These are phyloP conservation scores for Kalmusia sp. DNA, from an alignment of 2,329 filamentous ascomycete genomes.

Conservation along the genomic window DNA sequence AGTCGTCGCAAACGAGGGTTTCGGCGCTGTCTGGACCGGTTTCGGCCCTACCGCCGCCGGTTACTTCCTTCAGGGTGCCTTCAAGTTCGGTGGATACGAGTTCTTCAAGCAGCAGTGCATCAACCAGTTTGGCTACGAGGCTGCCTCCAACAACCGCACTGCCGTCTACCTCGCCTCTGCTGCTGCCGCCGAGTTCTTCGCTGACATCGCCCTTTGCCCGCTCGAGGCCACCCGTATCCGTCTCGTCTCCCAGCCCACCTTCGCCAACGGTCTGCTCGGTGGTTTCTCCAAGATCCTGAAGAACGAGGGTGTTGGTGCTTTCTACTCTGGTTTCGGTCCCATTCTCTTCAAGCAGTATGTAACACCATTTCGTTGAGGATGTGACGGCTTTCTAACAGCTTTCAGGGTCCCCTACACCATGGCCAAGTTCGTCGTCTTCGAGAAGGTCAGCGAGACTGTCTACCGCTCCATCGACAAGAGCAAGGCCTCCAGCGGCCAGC, in stretches of 20 bases:
- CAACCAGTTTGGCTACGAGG: constrained; percentile 73
- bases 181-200: constrained; percentile 69
- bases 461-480: constrained; percentile 75
- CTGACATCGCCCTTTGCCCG: constrained; percentile 85
- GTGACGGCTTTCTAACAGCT: constrained; percentile 22
- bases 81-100: constrained; percentile 96
- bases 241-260: constrained; percentile 87
- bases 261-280: constrained; percentile 78
- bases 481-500: constrained; percentile 69
- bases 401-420: constrained; percentile 87
- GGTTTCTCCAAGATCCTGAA: constrained; percentile 85
- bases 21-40: constrained; percentile 84
- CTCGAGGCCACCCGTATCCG: constrained; percentile 93
- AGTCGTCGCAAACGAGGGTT: constrained; percentile 79
- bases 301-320: constrained; percentile 82
- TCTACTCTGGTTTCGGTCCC: constrained; percentile 86
- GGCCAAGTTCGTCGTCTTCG: constrained; percentile 94
- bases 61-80: constrained; percentile 92
- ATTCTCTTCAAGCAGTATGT: constrained; percentile 54
- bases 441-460: constrained; percentile 81
- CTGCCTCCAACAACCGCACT: constrained; percentile 77
- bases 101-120: constrained; percentile 95
- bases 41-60: constrained; percentile 84
- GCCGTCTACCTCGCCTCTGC: constrained; percentile 78
- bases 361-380: too few species aligned